Evolutionary conservation across 495 filamentous ascomycete genomes (phyloP), one percentile per base, ranked within the genome.

Genomic region (Thermothielavioides terrestris): DNA sequence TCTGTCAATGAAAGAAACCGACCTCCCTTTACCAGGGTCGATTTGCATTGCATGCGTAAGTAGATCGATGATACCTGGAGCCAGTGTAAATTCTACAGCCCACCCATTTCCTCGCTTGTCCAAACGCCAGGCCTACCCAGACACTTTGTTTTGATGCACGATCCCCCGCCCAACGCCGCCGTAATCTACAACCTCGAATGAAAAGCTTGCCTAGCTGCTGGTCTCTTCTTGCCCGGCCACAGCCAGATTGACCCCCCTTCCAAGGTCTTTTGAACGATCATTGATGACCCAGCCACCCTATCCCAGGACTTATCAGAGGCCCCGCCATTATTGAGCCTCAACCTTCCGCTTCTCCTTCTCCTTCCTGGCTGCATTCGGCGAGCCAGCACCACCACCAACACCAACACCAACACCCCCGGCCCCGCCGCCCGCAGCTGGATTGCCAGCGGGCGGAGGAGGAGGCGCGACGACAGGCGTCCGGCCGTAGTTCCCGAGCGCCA

Each of bases 401-500:
- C 26, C 42, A 28, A 10, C 32, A 18, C 22, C 18, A 20, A 12
- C 18, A 41, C n/a, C n/a, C n/a, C n/a, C n/a, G n/a, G n/a, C 18
- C 30, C 12, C 7, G 1, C 2, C 20, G 12, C 1, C 18, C 12
- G n/a, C 3, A 18, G 18, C 43, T 15, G 14, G n/a, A n/a, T n/a
- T n/a, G n/a, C n/a, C 9, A 20, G n/a, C n/a, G 8, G 77, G 78
- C 45, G 75, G 31, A 11, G 15, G 21, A 11, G 7, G 65, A 1
- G 80, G 77, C 11, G 90, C 68, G n/a, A 94, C 80, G 9, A 79
- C 84, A 2, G 91, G 89, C 60, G 78, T 83, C 4, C 72, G 71
- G 34, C 84, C 85, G 55, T 88, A 89, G 44, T 83, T 78, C 0
- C 84, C 84, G 35, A 91, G 71, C 41, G 83, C 78, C 36, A 98